Percentiles rank a stretch among this genome's conserved stretches.
phyloP scores from a whole-genome alignment of 2,329 filamentous ascomycete species.

The Juglanconis sp. region DNA sequence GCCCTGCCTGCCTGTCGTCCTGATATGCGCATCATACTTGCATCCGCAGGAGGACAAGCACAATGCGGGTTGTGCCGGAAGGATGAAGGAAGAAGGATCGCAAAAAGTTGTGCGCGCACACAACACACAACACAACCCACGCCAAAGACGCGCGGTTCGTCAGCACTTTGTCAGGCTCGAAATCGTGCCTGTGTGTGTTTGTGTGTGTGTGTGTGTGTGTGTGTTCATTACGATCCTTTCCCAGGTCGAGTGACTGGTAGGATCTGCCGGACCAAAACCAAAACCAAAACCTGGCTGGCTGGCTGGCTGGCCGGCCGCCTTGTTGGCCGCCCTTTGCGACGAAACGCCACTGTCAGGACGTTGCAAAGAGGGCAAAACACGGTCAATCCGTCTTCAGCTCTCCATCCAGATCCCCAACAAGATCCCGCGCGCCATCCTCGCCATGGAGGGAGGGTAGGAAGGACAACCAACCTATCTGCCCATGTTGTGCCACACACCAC shows the following conservation, averaged over 20 bases:
- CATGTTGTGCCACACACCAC: constrained; percentile 3
- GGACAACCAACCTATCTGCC: not conserved
- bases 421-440: not conserved
- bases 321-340: constrained; percentile 1
- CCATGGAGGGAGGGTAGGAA: not conserved
- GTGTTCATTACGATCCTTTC: not conserved
- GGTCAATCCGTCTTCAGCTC: not conserved
- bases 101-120: not conserved
- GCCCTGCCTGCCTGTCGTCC: constrained; percentile 8
- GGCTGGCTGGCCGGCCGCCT: not conserved
- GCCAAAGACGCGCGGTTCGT: constrained; percentile 3
- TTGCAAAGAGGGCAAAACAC: not conserved
- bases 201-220: not conserved
- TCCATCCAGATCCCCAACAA: not conserved
- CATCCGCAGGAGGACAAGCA: constrained; percentile 20
- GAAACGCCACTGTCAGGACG: not conserved
- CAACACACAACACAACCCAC: not conserved
- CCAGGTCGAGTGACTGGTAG: not conserved
- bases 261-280: not conserved
- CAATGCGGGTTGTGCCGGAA: constrained; percentile 13
- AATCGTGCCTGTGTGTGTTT: not conserved
- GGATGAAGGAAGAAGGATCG: not conserved
- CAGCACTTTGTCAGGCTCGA: constrained; percentile 3
- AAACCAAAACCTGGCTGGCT: too few species aligned
- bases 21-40: constrained; percentile 19